A percentile compares a stretch with the other conserved stretches of the same genome.
Conservation (phyloP, 371 early-diverging fungal genomes). For the Mortierella sp. region DNA sequence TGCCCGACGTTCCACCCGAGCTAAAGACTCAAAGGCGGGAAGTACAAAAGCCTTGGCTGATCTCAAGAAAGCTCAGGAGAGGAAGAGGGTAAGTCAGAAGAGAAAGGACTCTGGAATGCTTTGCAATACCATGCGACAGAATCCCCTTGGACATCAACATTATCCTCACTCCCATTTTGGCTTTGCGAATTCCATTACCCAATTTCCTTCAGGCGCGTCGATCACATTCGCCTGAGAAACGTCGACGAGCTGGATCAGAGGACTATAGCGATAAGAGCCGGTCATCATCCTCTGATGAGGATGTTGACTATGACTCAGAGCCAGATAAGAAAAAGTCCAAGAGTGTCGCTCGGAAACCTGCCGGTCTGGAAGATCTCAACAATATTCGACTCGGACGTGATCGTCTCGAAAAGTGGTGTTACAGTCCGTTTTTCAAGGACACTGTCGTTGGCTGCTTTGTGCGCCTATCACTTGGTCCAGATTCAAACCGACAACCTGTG, state of each 20-base stretch:
- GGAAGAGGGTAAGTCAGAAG: slow-evolving; percentile 40
- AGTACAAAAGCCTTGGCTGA: slow-evolving; percentile 49
- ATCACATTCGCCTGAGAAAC: slow-evolving; percentile 50
- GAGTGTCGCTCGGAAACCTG: slow-evolving; percentile 57
- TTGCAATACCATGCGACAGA: too few species aligned
- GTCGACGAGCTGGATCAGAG: slow-evolving; percentile 39
- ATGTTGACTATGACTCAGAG: slow-evolving; percentile 44
- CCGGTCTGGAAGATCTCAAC: slow-evolving; percentile 71
- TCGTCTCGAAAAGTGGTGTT: slow-evolving; percentile 78
- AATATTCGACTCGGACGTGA: slow-evolving; percentile 67
- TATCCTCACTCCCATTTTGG: neutral
- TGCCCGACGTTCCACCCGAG: slow-evolving; percentile 68
- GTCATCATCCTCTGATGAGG: slow-evolving; percentile 35
- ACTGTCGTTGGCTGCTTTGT: slow-evolving; percentile 74
- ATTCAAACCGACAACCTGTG: slow-evolving; percentile 60
- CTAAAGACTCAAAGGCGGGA: slow-evolving; percentile 60
- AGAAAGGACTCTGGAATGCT: too few species aligned
- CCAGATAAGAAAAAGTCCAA: slow-evolving; percentile 47
- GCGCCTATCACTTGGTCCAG: slow-evolving; percentile 71
- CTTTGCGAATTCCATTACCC: neutral
- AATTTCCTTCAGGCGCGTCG: slow-evolving; percentile 30
- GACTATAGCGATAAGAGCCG: slow-evolving; percentile 51
- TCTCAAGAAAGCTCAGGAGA: slow-evolving; percentile 45
- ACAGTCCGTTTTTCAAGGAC: slow-evolving; percentile 75
- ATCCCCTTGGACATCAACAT: too few species aligned